Evolutionary conservation across 345 rosid species (phyloP), one percentile per base, ranked within the genome.

Genomic region (Carallia brachiata): DNA sequence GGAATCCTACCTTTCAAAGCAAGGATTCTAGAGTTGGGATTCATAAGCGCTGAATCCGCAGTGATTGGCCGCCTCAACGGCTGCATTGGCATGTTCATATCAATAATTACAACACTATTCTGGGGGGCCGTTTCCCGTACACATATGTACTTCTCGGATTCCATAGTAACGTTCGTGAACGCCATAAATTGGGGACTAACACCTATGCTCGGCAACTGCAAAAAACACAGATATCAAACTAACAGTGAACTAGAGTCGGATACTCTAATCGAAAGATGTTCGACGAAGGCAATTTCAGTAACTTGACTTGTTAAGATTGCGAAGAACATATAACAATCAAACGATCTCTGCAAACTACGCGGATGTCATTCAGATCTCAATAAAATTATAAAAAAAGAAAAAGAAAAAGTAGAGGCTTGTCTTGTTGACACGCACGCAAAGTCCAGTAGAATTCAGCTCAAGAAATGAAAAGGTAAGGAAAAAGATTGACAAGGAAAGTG

Each of bases 31-130:
- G 97, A 84, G 77, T 87, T 85, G 4, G 97, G 97, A 83, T 90
- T 87, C 98, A 88, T 88, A n/a, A 87, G 84, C 17, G 94, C 92
- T 7, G 94, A 92, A 60, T 90, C 90, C 5, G 96, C 98, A 52
- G 92, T 92, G 63, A 92, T 90, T 64, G 94, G 94, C 73, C 97
- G 83, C 65, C 96, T 76, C 57, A 90, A 55, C 36, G 96, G 97
- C 78, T 92, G 96, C 77, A 75, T 86, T 47, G 98, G 96, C 94
- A 87, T 86, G 72, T 57, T 88, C 96, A 92, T 90, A 71, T 87
- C 98, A 54, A 90, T 69, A 65, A 92, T 86, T 15, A 90, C 94
- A 44, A 90, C 94, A 69, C 91, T 90, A 63, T 88, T 88, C 70
- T 90, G 96, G 0, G 92, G 92, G 17, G 94, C 73, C 19, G 96